Conservation (phyloP, 148 eudicot genomes). For the Pharnaceum exiguum region DNA sequence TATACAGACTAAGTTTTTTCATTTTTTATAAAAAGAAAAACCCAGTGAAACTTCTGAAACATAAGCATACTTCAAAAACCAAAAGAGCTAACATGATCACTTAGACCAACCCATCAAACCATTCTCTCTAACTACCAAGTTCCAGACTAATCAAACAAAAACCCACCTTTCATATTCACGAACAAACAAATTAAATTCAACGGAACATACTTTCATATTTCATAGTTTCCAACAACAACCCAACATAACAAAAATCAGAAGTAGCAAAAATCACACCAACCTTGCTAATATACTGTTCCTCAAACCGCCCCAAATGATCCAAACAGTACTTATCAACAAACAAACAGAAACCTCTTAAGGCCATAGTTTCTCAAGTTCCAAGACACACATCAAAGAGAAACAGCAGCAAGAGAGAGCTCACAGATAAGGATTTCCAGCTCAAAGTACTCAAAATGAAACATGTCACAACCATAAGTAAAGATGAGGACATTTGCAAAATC, state of each 20-base stretch:
- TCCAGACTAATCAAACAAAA: no score
- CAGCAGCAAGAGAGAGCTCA: constrained; percentile 51
- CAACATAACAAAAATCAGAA: not conserved
- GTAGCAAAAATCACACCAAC: constrained; percentile 17
- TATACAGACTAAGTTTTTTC: no score
- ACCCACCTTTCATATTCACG: not conserved
- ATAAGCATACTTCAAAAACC: no score
- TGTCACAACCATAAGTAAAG: constrained; percentile 31
- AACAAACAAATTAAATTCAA: not conserved
- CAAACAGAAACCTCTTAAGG: constrained; percentile 58
- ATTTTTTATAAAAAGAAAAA: no score
- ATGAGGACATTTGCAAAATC: constrained; percentile 39
- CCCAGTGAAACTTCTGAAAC: no score
- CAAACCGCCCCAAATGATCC: constrained; percentile 43
- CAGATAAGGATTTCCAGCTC: constrained; percentile 57
- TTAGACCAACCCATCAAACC: no score
- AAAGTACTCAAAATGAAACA: constrained; percentile 43
- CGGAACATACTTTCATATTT: no score
- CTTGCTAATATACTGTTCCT: constrained; percentile 15
- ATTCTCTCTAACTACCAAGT: no score
- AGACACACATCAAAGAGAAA: constrained; percentile 54
- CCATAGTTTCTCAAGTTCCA: constrained; percentile 68
- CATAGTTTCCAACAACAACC: not conserved
- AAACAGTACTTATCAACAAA: constrained; percentile 50
- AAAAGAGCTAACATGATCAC: no score